These are phyloP conservation scores for Lyophyllum shimeji DNA, from an alignment of 768 basidiomycete genomes.

Conservation along the genomic window DNA sequence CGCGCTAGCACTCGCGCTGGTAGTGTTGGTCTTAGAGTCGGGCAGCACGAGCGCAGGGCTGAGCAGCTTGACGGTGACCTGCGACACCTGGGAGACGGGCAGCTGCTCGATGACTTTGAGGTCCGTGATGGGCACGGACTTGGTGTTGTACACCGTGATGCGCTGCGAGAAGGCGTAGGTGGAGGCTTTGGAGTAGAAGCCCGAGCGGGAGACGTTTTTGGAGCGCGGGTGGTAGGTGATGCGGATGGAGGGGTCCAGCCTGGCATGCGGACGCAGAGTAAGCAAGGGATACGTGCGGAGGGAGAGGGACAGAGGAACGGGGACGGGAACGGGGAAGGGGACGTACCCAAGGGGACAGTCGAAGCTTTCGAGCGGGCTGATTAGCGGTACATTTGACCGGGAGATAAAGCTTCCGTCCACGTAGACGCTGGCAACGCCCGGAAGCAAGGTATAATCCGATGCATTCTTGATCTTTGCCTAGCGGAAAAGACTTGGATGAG, in stretches of 20 bases:
- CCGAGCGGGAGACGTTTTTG: slow-evolving; percentile 32
- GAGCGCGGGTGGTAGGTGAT: slow-evolving; percentile 37
- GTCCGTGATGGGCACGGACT: slow-evolving; percentile 23
- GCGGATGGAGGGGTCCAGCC: slow-evolving; percentile 40
- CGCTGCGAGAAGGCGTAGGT: slow-evolving; percentile 34
- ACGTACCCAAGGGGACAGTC: slow-evolving; percentile 46
- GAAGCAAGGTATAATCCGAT: slow-evolving; percentile 51
- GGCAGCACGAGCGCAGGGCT: slow-evolving; percentile 24
- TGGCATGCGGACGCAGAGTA: slow-evolving; percentile 9
- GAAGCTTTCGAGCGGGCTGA: slow-evolving; percentile 44
- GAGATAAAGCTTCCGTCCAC: slow-evolving; percentile 59
- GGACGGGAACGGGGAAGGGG: no score
- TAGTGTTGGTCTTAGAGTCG: not conserved
- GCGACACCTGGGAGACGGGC: slow-evolving; percentile 36
- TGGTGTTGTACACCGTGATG: slow-evolving; percentile 39
- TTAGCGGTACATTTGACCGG: slow-evolving; percentile 38
- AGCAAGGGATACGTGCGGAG: not conserved
- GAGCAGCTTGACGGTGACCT: slow-evolving; percentile 41
- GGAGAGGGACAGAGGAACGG: no score
- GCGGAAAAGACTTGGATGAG: not conserved
- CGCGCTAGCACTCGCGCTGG: not conserved
- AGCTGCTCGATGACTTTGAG: slow-evolving; percentile 40
- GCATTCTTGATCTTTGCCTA: slow-evolving; percentile 53
- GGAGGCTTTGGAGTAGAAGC: slow-evolving; percentile 33
- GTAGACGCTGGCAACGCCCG: slow-evolving; percentile 49